A percentile compares a stretch with the other conserved stretches of the same genome.
phyloP scores from a whole-genome alignment of 2,329 filamentous ascomycete genomes.

The Trichoderma harzianum region DNA sequence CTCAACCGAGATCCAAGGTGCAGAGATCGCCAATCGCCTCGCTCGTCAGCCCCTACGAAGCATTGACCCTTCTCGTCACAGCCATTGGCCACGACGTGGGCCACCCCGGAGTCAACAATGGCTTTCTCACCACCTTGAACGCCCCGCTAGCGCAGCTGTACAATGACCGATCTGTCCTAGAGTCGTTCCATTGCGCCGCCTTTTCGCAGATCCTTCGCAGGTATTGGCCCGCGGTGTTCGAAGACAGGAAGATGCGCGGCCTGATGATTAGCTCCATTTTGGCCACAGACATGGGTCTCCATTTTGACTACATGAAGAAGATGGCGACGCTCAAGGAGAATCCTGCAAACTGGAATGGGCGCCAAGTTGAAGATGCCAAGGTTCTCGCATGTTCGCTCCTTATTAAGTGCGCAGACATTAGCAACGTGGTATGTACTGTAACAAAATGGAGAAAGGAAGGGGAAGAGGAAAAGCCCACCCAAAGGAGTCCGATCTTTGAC shows the following conservation, averaged over 20 bases:
- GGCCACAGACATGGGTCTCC: constrained; percentile 94
- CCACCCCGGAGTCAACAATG: constrained; percentile 96
- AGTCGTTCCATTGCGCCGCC: constrained; percentile 95
- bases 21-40: constrained; percentile 64
- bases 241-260: constrained; percentile 74
- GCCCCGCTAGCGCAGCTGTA: constrained; percentile 92
- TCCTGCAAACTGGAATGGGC: constrained; percentile 71
- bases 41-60: constrained; percentile 82
- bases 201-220: constrained; percentile 93
- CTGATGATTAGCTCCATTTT: constrained; percentile 97
- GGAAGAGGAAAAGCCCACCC: not conserved
- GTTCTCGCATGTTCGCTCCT: constrained; percentile 82
- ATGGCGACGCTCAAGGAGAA: constrained; percentile 78
- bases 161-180: constrained; percentile 93
- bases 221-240: constrained; percentile 83
- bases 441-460: not conserved
- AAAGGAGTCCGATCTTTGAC: not conserved
- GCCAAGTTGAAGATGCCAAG: constrained; percentile 71
- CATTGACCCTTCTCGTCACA: constrained; percentile 82
- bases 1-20: constrained; percentile 28
- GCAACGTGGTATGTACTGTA: constrained; percentile 76
- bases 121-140: constrained; percentile 88
- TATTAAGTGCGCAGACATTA: constrained; percentile 98
- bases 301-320: constrained; percentile 95
- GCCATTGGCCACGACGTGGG: constrained; percentile 98